These are phyloP conservation scores for Myotisia sp. DNA, from an alignment of 2,329 filamentous ascomycete species.

Conservation along the genomic window DNA sequence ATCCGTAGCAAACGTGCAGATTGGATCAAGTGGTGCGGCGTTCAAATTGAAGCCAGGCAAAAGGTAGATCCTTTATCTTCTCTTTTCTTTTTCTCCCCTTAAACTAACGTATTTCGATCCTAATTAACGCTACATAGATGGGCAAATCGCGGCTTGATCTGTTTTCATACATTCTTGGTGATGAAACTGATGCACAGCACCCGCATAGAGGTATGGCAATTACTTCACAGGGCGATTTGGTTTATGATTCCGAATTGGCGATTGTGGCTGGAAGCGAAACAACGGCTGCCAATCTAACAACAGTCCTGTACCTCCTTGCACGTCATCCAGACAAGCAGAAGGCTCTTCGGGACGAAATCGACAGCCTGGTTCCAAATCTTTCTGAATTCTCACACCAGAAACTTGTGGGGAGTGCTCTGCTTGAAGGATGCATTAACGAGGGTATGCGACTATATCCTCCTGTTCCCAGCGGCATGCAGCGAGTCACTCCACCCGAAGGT, in stretches of 20 bases:
- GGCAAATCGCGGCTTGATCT: constrained; percentile 4
- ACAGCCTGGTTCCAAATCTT: constrained; percentile 16
- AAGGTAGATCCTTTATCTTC: constrained; percentile 6
- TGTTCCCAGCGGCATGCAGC: constrained; percentile 16
- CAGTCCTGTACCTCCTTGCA: constrained; percentile 21
- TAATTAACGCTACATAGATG: constrained; percentile 4
- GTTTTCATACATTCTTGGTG: constrained; percentile 7
- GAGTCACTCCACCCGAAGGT: constrained; percentile 24
- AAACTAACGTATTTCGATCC: neutral
- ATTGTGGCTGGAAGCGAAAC: constrained; percentile 21
- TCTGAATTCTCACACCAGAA: constrained; percentile 9
- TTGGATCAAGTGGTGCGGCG: constrained; percentile 13
- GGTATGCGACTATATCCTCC: constrained; percentile 23
- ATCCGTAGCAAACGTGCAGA: constrained; percentile 8
- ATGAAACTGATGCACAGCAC: neutral
- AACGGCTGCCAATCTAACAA: constrained; percentile 19
- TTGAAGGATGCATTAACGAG: constrained; percentile 15
- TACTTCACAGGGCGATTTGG: constrained; percentile 2
- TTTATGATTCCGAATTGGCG: constrained; percentile 6
- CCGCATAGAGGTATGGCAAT: neutral
- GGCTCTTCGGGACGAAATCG: constrained; percentile 20
- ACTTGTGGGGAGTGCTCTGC: constrained; percentile 1
- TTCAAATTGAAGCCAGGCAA: constrained; percentile 9
- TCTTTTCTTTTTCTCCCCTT: neutral
- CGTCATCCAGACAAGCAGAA: constrained; percentile 17